phyloP scores from a whole-genome alignment of 2,329 filamentous ascomycete species.

The Fusarium fujikuroi region DNA sequence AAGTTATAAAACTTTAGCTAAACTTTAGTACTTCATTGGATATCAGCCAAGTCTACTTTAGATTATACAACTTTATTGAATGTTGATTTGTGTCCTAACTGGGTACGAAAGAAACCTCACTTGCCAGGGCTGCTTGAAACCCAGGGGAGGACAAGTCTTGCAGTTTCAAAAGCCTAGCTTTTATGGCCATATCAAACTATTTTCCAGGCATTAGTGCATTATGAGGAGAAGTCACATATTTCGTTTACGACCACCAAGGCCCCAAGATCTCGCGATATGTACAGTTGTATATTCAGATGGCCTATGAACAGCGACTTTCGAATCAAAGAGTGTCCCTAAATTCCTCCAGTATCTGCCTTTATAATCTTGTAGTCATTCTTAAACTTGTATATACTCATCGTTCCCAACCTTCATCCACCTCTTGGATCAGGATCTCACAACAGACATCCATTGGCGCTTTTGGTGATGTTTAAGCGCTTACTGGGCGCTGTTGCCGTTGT shows the following conservation, averaged over 20 bases:
- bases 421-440: background rate
- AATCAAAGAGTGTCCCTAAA: constrained; percentile 2
- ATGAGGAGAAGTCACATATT: background rate
- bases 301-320: background rate
- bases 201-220: fast-evolving
- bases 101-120: no score
- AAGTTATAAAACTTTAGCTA: background rate
- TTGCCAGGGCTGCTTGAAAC: background rate
- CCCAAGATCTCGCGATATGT: constrained; percentile 9
- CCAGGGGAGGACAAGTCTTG: background rate
- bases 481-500: constrained; percentile 57
- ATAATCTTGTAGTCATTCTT: background rate
- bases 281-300: constrained; percentile 13
- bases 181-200: background rate
- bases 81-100: no score
- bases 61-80: background rate
- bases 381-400: background rate
- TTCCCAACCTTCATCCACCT: background rate
- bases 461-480: constrained; percentile 15
- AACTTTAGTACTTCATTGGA: background rate
- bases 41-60: fast-evolving
- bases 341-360: background rate
- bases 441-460: background rate
- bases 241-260: background rate
- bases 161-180: background rate